A percentile compares a stretch with the other conserved stretches of the same genome.
phyloP scores from a whole-genome alignment of 495 filamentous ascomycete genomes.

The Lichenothelia convexa region DNA sequence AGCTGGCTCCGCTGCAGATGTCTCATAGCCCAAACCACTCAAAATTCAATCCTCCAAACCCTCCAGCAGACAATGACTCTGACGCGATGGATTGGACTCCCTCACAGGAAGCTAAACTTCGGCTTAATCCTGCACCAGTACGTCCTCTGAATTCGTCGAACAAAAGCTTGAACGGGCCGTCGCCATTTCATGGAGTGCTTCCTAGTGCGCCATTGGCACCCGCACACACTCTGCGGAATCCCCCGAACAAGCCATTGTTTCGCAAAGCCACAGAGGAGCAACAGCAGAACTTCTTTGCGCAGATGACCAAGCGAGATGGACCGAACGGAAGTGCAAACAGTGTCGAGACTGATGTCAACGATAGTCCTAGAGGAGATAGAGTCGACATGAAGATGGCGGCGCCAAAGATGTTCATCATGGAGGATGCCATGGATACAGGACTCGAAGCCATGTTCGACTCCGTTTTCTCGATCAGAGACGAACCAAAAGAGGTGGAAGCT shows the following conservation, averaged over 20 bases:
- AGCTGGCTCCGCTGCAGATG: background rate
- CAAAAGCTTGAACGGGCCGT: slow-evolving; percentile 3
- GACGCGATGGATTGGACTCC: slow-evolving; percentile 76
- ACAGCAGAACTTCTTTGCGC: slow-evolving; percentile 27
- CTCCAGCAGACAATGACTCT: slow-evolving; percentile 10
- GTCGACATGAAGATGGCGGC: too few relatives aligned
- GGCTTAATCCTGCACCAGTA: background rate
- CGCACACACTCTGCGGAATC: slow-evolving; percentile 44
- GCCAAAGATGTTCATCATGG: too few relatives aligned
- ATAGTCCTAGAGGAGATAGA: too few relatives aligned
- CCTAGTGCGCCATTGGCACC: slow-evolving; percentile 47
- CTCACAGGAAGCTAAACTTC: slow-evolving; percentile 15
- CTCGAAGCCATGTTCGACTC: too few relatives aligned
- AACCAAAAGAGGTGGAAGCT: too few relatives aligned
- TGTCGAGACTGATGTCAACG: too few relatives aligned
- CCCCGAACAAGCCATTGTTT: slow-evolving; percentile 31
- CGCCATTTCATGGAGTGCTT: slow-evolving; percentile 41
- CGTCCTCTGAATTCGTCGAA: background rate
- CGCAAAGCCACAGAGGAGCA: slow-evolving; percentile 23
- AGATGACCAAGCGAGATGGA: too few relatives aligned
- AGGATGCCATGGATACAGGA: too few relatives aligned
- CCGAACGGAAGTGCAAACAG: too few relatives aligned
- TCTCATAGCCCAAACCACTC: background rate
- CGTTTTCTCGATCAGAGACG: too few relatives aligned
- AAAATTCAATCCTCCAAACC: background rate